Evolutionary conservation across 352 stramenopile species (phyloP).

Genomic region (Globisporangium nodosum): DNA sequence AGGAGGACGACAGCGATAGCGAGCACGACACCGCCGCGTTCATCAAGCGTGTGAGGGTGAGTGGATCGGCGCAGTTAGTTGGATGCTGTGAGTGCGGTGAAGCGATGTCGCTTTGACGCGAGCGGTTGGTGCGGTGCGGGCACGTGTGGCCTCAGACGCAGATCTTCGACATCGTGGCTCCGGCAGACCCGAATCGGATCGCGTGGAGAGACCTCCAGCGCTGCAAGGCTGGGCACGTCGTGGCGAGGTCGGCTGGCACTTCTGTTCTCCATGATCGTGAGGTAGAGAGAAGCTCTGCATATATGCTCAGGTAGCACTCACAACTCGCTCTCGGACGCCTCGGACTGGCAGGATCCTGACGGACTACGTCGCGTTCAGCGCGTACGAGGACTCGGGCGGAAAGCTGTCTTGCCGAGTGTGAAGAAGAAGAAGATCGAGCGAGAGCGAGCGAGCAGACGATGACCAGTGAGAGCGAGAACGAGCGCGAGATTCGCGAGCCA

Average conservation of each 20-base stretch:
- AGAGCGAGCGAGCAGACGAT: neutral
- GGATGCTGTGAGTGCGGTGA: conserved; percentile 1
- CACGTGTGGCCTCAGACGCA: conserved; percentile 31
- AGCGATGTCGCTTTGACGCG: neutral
- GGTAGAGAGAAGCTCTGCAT: neutral
- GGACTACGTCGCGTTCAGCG: conserved; percentile 51
- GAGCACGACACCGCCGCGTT: conserved; percentile 18
- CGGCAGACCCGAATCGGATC: conserved; percentile 31
- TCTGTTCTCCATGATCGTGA: neutral
- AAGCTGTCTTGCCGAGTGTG: conserved; percentile 16
- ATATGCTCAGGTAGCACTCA: neutral
- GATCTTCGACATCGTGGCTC: conserved; percentile 54
- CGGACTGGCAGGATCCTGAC: conserved; percentile 31
- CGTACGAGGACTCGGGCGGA: conserved; percentile 44
- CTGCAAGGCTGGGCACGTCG: conserved; percentile 41
- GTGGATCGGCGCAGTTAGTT: neutral
- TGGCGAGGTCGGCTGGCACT: conserved; percentile 25
- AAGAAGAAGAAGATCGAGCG: neutral
- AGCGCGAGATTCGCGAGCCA: neutral
- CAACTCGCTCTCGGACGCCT: neutral
- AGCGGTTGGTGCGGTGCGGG: neutral
- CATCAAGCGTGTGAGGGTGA: conserved; percentile 31
- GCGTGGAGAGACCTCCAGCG: conserved; percentile 52
- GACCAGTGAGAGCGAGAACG: too few species aligned
- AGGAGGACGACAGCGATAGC: conserved; percentile 16